Percentiles rank a stretch among this genome's conserved stretches.
phyloP scores from a whole-genome alignment of 2,329 filamentous ascomycete species.

The Xylariaceae sp. region DNA sequence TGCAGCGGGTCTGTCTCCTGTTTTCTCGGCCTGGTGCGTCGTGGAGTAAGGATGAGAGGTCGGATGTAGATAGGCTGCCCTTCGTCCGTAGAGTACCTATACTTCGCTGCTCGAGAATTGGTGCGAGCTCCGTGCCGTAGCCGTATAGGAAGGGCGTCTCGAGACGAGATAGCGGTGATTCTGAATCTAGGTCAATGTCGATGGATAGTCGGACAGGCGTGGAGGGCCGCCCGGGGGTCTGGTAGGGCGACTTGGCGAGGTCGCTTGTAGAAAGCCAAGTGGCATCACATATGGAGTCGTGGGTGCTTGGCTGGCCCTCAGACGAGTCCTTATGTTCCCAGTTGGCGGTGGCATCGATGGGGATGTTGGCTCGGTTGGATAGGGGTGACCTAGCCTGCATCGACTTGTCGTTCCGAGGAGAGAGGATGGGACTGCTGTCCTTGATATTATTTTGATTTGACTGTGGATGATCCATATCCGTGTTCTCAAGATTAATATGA shows the following conservation, averaged over 20 bases:
- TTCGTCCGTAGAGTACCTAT: constrained; percentile 30
- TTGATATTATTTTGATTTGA: constrained; percentile 4
- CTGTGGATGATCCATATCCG: constrained; percentile 14
- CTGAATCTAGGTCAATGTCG: constrained; percentile 24
- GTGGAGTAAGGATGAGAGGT: constrained; percentile 29
- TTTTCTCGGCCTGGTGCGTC: constrained; percentile 14
- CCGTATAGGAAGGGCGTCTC: constrained; percentile 36
- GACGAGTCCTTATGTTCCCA: constrained; percentile 36
- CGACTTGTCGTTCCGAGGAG: not conserved
- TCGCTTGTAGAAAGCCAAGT: constrained; percentile 32
- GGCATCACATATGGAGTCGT: constrained; percentile 36
- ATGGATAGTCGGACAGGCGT: constrained; percentile 12
- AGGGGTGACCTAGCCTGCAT: constrained; percentile 21
- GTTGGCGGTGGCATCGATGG: constrained; percentile 11
- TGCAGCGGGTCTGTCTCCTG: constrained; percentile 1
- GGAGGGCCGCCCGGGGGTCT: constrained; percentile 17
- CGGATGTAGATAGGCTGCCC: constrained; percentile 26
- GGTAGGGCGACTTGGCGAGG: constrained; percentile 24
- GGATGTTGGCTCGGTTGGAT: constrained; percentile 26
- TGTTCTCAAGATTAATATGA: constrained; percentile 10
- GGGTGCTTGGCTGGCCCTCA: constrained; percentile 33
- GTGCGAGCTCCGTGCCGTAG: constrained; percentile 35
- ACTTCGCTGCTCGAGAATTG: constrained; percentile 39
- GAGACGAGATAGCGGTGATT: constrained; percentile 28
- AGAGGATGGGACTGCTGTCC: not conserved